Evolutionary conservation across 225 moss, liverwort and hornwort genomes (phyloP).

Genomic region (Rhytidiadelphus loreus): DNA sequence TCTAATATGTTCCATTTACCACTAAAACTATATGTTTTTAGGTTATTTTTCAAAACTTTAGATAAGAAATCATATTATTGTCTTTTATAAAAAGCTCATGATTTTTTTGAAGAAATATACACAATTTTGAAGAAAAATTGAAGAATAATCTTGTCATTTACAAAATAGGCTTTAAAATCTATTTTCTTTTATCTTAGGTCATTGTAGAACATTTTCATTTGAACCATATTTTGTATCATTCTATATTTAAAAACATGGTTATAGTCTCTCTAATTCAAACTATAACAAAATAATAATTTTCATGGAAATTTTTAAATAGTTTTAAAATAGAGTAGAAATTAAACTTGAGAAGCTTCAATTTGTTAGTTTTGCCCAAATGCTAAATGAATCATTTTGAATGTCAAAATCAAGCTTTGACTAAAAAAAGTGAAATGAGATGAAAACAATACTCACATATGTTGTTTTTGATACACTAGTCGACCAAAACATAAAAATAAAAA

Average conservation of each 20-base stretch:
- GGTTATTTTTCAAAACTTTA: not conserved
- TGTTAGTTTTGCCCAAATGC: not conserved
- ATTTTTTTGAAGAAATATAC: not conserved
- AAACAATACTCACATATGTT: accelerated
- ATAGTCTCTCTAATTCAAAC: not conserved
- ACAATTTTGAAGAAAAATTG: not conserved
- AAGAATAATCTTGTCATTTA: not conserved
- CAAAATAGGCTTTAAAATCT: not conserved
- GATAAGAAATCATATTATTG: not conserved
- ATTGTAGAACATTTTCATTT: not conserved
- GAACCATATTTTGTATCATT: not conserved
- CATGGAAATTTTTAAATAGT: not conserved
- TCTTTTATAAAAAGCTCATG: not conserved
- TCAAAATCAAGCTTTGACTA: not conserved
- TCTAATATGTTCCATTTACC: not conserved
- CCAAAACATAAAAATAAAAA: not conserved
- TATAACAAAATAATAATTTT: not conserved
- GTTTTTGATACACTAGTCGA: not conserved
- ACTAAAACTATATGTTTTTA: not conserved
- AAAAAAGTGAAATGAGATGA: not conserved
- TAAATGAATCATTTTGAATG: too few relatives aligned
- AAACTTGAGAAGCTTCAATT: not conserved
- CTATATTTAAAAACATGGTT: not conserved
- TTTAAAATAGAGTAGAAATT: not conserved
- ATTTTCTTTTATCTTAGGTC: not conserved